Conservation (phyloP, 108 stramenopile genomes). For the Nitzschia palea region DNA sequence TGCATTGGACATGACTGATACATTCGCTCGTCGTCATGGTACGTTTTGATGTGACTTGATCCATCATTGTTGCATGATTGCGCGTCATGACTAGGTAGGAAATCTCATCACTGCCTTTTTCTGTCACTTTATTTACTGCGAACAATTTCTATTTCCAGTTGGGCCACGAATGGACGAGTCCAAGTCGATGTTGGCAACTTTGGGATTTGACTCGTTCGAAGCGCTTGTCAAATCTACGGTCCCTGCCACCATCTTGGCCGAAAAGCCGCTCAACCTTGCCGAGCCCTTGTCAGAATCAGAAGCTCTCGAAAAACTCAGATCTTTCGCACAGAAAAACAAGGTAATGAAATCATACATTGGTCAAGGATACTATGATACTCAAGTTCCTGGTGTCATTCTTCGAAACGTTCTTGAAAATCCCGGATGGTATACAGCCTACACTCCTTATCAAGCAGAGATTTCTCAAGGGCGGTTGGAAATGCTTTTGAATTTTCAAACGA, state of each 20-base stretch:
- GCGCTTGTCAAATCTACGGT: conserved; percentile 90
- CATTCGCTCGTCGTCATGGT: conserved; percentile 83
- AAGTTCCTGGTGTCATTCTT: conserved; percentile 91
- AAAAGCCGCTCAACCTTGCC: conserved; percentile 72
- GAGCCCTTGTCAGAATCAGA: conserved; percentile 90
- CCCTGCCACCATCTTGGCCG: conserved; percentile 83
- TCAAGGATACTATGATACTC: conserved; percentile 97
- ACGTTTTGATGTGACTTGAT: too few species aligned
- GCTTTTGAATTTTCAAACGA: conserved; percentile 98
- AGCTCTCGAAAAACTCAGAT: conserved; percentile 68
- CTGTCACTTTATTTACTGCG: background rate
- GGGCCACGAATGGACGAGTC: conserved; percentile 83
- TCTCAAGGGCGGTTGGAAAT: conserved; percentile 98
- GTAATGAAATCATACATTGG: conserved; percentile 98
- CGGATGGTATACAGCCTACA: conserved; percentile 99
- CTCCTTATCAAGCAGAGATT: conserved; percentile 99
- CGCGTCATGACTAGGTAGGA: background rate
- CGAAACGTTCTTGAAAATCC: conserved; percentile 99
- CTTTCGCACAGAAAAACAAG: conserved; percentile 83
- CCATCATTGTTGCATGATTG: too few species aligned
- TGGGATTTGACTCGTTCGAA: conserved; percentile 90
- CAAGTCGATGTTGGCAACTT: conserved; percentile 81
- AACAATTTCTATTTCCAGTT: conserved; percentile 56
- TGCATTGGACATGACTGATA: conserved; percentile 80
- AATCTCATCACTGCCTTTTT: background rate